Base-by-base conservation (phyloP, 495 filamentous ascomycete species). In the Penicillium atrosanguineum region DNA sequence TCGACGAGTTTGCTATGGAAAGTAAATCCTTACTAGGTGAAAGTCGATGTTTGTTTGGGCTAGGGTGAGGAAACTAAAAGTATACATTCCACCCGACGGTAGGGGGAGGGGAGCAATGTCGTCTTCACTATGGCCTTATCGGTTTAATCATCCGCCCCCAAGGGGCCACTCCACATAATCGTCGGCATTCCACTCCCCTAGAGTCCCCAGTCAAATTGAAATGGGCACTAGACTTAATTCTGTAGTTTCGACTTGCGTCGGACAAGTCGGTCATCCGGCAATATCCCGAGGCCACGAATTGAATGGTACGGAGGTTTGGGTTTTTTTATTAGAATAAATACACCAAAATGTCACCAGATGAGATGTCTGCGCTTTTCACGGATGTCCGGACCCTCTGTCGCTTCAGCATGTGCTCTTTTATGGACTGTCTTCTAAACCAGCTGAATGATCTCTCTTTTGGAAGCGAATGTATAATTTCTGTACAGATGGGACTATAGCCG, bases 111-210 rank as follows among this genome's bases (percentile, higher is more conserved):
- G 16, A 29, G 29, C 23, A 36, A 50, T 40, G 25, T 53, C 16
- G 50, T 19, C 46, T 29, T 23, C 16, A 44, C 36, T 21, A 18
- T 37, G 15, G 23, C 36, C 26, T 50, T 36, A 56, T 34, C 44
- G 28, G 8, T 5, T 31, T 47, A 2, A 36, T 56, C 29, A 1
- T 36, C 15, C 19, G 29, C 45, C 28, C 7, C 36, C 41, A 44
- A 55, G 54, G 58, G 57, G 48, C 28, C 31, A 45, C 18, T 38
- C 36, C 46, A 45, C 53, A 61, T 61, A 53, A 53, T 38, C 54
- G 26, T 54, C 44, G 38, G 54, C 59, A 61, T 61, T 61, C 59
- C 55, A 29, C 46, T 45, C 36, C 58, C 58, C 59, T 61, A 48
- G 42, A 57, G 25, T 57, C 59, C 59, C 54, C 44, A 12, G 14